Evolutionary conservation across 768 basidiomycete species (phyloP).

Genomic region (Mrakia blollopis): DNA sequence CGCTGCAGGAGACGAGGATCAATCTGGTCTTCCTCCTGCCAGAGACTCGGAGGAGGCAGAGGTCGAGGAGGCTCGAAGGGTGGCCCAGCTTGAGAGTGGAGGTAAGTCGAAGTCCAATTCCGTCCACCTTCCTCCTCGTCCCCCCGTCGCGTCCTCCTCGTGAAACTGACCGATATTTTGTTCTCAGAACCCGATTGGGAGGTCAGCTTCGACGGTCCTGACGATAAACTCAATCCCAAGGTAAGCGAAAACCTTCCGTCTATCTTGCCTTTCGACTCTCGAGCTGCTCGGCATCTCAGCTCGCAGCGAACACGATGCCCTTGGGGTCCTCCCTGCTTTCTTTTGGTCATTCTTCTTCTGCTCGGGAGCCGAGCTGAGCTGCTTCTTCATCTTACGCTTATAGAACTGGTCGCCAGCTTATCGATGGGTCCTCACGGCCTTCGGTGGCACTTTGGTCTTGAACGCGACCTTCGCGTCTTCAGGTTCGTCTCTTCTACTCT

Average conservation of each 20-base stretch:
- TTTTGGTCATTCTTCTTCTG: background rate
- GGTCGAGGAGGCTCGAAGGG: slow-evolving; percentile 12
- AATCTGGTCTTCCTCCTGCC: slow-evolving; percentile 21
- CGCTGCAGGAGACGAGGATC: slow-evolving; percentile 25
- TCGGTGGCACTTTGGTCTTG: slow-evolving; percentile 38
- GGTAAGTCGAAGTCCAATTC: background rate
- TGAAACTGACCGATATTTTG: background rate
- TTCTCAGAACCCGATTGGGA: slow-evolving; percentile 13
- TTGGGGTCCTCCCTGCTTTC: background rate
- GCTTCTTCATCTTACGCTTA: background rate
- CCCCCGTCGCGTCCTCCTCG: background rate
- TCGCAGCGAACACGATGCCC: background rate
- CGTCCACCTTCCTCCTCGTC: no score
- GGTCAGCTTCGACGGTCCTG: slow-evolving; percentile 24
- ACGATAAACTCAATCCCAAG: slow-evolving; percentile 28
- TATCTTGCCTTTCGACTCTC: no score
- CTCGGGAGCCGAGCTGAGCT: background rate
- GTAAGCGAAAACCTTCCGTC: background rate
- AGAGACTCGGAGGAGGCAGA: slow-evolving; percentile 15
- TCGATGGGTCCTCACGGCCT: slow-evolving; percentile 36
- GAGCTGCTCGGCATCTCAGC: background rate
- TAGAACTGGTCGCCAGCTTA: slow-evolving; percentile 23
- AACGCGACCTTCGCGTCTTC: slow-evolving; percentile 41
- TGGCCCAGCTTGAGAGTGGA: slow-evolving; percentile 11
- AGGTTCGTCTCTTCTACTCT: slow-evolving; percentile 36